These are phyloP conservation scores for Quercus ilex DNA, from an alignment of 306 rosid species.

Conservation along the genomic window DNA sequence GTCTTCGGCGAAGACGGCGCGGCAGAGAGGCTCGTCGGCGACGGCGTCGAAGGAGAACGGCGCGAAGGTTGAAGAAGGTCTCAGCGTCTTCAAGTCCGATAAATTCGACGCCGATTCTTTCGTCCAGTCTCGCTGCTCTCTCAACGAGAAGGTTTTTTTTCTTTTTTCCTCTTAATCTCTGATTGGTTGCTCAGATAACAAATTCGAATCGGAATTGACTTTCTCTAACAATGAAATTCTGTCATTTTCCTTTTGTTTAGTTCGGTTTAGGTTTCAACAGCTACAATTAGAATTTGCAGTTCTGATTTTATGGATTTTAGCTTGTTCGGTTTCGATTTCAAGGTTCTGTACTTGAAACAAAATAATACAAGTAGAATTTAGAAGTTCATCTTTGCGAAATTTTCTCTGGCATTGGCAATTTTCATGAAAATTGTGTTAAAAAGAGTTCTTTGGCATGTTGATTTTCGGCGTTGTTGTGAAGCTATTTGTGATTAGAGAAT, in stretches of 20 bases:
- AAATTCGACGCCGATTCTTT: constrained; percentile 75
- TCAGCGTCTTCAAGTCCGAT: constrained; percentile 79
- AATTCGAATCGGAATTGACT: not conserved
- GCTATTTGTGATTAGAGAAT: not conserved
- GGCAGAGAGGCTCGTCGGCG: constrained; percentile 46
- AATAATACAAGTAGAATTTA: not conserved
- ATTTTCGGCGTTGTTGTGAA: not conserved
- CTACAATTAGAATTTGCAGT: not conserved
- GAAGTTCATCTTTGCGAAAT: too few species aligned
- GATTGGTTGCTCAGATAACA: not conserved
- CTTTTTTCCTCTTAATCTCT: not conserved
- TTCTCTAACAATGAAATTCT: not conserved
- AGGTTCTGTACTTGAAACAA: not conserved
- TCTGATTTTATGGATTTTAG: not conserved
- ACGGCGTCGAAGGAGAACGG: constrained; percentile 66
- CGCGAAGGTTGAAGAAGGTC: constrained; percentile 74
- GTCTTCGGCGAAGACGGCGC: constrained; percentile 76
- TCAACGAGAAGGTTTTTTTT: constrained; percentile 81
- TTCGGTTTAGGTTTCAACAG: not conserved
- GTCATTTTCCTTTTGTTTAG: not conserved
- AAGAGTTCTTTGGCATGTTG: too few species aligned
- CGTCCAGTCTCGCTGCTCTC: constrained; percentile 74
- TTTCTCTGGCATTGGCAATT: too few species aligned
- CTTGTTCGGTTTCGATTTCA: not conserved
- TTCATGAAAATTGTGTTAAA: too few species aligned